Percentiles rank a stretch among this genome's conserved stretches.
Conservation (phyloP, 768 basidiomycete species). For the Auriscalpium orientale region DNA sequence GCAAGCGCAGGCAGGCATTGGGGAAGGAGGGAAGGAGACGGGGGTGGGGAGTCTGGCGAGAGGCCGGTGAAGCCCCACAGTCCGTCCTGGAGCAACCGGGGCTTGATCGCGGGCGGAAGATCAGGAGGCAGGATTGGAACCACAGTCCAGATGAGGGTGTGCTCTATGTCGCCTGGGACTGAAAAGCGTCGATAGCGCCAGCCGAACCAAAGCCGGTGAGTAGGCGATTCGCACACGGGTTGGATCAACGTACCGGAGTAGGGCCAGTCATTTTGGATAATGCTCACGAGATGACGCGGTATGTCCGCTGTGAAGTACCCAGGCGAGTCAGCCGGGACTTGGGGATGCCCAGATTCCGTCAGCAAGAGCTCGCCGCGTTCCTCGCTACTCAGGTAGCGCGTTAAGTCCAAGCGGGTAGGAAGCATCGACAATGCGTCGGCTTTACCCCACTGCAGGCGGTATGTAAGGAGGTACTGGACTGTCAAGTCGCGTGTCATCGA, state of each 20-base stretch:
- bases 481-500: not conserved
- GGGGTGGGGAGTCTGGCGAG: conserved; percentile 34
- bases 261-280: conserved; percentile 83
- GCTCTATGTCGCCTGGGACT: conserved; percentile 69
- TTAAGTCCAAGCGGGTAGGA: conserved; percentile 39
- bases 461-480: conserved; percentile 68
- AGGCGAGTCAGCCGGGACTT: conserved; percentile 31
- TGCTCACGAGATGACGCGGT: conserved; percentile 50
- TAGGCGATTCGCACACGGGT: not conserved
- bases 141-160: conserved; percentile 71
- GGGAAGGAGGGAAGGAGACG: conserved; percentile 51
- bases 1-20: conserved; percentile 53
- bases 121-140: conserved; percentile 61
- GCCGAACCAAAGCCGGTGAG: not conserved
- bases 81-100: conserved; percentile 66
- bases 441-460: conserved; percentile 72
- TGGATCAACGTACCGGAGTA: conserved; percentile 54
- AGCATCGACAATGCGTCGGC: conserved; percentile 59
- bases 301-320: conserved; percentile 63
- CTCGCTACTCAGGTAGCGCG: not conserved
- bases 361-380: not conserved
- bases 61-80: conserved; percentile 77
- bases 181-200: not conserved
- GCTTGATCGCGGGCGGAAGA: conserved; percentile 40
- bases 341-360: conserved; percentile 18